Evolutionary conservation across 768 basidiomycete species (phyloP).

Genomic region (Mycena galericulata): DNA sequence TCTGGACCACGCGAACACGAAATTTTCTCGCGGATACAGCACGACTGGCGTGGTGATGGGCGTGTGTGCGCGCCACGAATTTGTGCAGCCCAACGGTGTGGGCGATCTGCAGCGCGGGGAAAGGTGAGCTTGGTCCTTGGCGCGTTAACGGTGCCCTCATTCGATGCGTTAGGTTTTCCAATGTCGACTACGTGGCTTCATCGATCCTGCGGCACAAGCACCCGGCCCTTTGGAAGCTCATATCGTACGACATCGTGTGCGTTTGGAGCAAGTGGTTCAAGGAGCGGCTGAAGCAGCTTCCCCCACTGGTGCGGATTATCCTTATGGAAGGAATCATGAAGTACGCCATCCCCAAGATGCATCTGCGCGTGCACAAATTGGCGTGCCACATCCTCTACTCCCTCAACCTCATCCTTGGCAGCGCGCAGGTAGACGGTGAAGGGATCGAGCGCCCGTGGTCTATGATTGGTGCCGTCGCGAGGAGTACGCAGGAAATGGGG

Average conservation of each 20-base stretch:
- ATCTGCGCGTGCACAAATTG: conserved; percentile 25
- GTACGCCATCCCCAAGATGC: conserved; percentile 35
- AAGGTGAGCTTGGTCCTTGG: too few species aligned
- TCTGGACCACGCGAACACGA: too few species aligned
- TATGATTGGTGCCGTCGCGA: conserved; percentile 32
- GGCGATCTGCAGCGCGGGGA: too few species aligned
- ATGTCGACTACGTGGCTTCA: background rate
- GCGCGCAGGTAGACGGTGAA: conserved; percentile 10
- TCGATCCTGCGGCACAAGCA: background rate
- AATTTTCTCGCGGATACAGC: too few species aligned
- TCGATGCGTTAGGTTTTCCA: background rate
- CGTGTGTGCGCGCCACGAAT: too few species aligned
- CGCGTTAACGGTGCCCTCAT: too few species aligned
- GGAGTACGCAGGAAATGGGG: conserved; percentile 46
- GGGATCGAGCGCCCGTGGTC: conserved; percentile 40
- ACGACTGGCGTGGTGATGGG: too few species aligned
- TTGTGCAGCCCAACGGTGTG: too few species aligned
- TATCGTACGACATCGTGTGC: background rate
- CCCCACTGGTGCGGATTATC: background rate
- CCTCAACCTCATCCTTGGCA: conserved; percentile 10
- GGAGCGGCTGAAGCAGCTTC: background rate
- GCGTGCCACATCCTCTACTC: conserved; percentile 25
- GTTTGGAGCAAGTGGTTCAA: background rate
- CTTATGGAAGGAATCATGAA: background rate
- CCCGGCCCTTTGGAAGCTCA: background rate